Conservation (phyloP, 164 flowering plant species). For the Dillenia turbinata region DNA sequence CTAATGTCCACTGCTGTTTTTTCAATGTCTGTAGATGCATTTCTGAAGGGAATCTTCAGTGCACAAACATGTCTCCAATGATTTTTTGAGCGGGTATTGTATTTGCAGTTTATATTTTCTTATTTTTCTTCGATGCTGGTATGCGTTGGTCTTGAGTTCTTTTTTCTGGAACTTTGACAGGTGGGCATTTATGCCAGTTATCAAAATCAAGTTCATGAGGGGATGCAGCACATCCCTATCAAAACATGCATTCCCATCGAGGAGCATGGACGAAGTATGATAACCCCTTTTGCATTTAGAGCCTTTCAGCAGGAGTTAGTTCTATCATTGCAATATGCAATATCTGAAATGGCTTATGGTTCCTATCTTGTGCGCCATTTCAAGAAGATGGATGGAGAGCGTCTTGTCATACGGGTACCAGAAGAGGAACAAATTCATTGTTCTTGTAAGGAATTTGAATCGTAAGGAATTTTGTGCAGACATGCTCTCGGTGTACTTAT, state of each 20-base stretch:
- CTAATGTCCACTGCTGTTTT: slow-evolving; percentile 34
- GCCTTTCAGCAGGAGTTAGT: slow-evolving; percentile 52
- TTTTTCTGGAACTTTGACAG: slow-evolving; percentile 22
- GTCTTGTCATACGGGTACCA: slow-evolving; percentile 47
- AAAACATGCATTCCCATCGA: slow-evolving; percentile 67
- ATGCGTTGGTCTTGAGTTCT: not conserved
- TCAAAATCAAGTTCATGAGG: slow-evolving; percentile 30
- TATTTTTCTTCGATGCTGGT: not conserved
- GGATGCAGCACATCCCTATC: slow-evolving; percentile 28
- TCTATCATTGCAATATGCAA: slow-evolving; percentile 54
- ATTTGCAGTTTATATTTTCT: not conserved
- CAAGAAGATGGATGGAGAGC: slow-evolving; percentile 53
- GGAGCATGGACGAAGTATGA: slow-evolving; percentile 53
- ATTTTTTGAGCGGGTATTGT: slow-evolving; percentile 61
- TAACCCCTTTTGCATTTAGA: slow-evolving; percentile 62
- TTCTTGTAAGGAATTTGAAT: slow-evolving; percentile 66
- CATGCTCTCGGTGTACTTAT: slow-evolving; percentile 55
- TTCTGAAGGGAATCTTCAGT: slow-evolving; percentile 43
- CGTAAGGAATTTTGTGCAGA: slow-evolving; percentile 60
- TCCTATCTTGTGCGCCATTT: slow-evolving; percentile 52
- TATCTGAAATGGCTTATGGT: slow-evolving; percentile 47
- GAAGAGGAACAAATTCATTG: slow-evolving; percentile 58
- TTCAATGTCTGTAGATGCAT: slow-evolving; percentile 34
- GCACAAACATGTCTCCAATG: slow-evolving; percentile 44
- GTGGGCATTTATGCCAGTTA: slow-evolving; percentile 31